Evolutionary conservation across 2,329 filamentous ascomycete genomes (phyloP).

Genomic region (Phyllosticta ampelicida): DNA sequence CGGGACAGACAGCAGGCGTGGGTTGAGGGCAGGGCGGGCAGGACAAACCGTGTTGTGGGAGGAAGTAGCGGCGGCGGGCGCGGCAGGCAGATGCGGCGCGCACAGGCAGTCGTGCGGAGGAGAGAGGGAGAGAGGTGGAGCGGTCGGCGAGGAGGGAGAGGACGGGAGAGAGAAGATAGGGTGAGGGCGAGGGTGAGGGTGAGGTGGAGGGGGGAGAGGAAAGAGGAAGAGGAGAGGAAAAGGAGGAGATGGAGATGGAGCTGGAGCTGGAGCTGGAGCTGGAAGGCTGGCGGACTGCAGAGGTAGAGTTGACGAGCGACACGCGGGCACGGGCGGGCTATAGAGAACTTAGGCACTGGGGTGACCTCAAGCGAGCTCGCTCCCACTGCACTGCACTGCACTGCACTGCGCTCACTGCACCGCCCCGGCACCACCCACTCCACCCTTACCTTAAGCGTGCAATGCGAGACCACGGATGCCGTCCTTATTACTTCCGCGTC

Average conservation of each 20-base stretch:
- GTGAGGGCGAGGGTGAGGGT: neutral
- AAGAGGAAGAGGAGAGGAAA: neutral
- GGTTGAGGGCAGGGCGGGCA: neutral
- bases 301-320: neutral
- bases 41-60: slow-evolving; percentile 9
- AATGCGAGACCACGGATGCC: neutral
- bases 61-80: slow-evolving; percentile 10
- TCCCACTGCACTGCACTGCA: too few relatives aligned
- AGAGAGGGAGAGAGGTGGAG: neutral
- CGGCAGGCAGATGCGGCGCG: neutral
- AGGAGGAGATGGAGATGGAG: neutral
- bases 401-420: too few relatives aligned
- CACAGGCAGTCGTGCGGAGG: neutral
- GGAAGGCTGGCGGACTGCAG: slow-evolving; percentile 1
- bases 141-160: slow-evolving; percentile 2
- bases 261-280: neutral
- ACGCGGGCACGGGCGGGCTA: neutral
- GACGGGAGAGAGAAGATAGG: slow-evolving; percentile 1
- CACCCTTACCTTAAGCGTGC: neutral
- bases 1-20: neutral
- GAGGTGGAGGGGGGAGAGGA: slow-evolving; percentile 4
- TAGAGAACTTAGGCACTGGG: neutral
- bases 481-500: neutral
- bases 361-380: neutral
- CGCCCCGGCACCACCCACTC: neutral